Conservation (phyloP, 768 basidiomycete genomes). For the Ramaria rubella region DNA sequence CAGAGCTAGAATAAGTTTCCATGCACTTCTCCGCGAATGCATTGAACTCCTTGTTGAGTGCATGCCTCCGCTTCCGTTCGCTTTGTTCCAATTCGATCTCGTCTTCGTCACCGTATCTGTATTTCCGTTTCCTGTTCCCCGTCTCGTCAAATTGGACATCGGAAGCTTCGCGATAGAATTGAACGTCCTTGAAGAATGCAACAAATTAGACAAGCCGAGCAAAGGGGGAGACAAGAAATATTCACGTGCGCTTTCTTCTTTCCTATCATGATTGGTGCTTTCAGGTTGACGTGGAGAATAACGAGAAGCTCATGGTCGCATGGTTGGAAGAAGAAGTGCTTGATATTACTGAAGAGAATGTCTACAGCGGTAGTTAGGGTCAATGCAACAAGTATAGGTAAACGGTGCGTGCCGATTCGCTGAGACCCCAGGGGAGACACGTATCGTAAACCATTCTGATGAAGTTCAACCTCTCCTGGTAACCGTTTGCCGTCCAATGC, state of each 20-base stretch:
- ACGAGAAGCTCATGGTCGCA: slow-evolving; percentile 95
- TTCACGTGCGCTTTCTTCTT: slow-evolving; percentile 93
- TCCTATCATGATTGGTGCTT: slow-evolving; percentile 95
- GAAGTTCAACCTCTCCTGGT: slow-evolving; percentile 97
- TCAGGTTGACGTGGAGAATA: slow-evolving; percentile 89
- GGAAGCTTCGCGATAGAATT: slow-evolving; percentile 96
- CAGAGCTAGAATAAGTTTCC: slow-evolving; percentile 71
- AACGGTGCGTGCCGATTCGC: slow-evolving; percentile 66
- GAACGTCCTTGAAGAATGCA: slow-evolving; percentile 63
- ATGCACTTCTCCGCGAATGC: slow-evolving; percentile 88
- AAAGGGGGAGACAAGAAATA: not conserved
- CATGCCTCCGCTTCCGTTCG: slow-evolving; percentile 81
- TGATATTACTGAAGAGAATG: slow-evolving; percentile 92
- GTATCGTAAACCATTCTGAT: slow-evolving; percentile 94
- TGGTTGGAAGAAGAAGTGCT: slow-evolving; percentile 98
- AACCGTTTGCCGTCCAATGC: slow-evolving; percentile 91
- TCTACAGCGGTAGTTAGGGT: slow-evolving; percentile 40
- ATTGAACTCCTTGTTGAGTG: slow-evolving; percentile 92
- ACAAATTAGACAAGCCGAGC: not conserved
- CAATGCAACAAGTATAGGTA: slow-evolving; percentile 1
- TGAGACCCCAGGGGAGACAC: slow-evolving; percentile 80
- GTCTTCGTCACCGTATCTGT: slow-evolving; percentile 96
- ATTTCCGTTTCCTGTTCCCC: slow-evolving; percentile 96
- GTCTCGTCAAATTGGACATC: slow-evolving; percentile 99
- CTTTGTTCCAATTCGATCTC: slow-evolving; percentile 99